phyloP scores from a whole-genome alignment of 192 early-diverging fungal genomes.

The Gamsiella multidivaricata region DNA sequence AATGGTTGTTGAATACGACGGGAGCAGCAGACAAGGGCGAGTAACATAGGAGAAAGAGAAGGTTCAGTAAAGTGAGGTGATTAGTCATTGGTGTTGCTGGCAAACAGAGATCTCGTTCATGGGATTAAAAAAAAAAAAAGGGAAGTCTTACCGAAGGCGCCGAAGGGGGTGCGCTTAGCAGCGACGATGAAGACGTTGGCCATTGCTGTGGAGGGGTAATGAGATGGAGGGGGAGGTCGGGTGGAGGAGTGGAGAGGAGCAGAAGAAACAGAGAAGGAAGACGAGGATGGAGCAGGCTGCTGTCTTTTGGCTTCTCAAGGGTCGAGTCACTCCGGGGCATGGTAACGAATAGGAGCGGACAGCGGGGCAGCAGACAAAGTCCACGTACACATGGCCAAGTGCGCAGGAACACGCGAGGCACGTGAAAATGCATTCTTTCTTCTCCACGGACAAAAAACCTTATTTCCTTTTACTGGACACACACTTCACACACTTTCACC shows the following conservation, averaged over 20 bases:
- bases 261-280: conserved; percentile 12
- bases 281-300: not conserved
- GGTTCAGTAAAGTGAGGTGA: not conserved
- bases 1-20: no score
- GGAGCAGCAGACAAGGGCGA: no score
- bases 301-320: no score
- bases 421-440: conserved; percentile 7
- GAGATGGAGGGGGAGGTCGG: not conserved
- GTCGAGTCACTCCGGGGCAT: not conserved
- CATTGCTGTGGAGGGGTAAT: conserved; percentile 41
- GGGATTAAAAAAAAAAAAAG: not conserved
- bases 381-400: not conserved
- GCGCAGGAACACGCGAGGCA: not conserved
- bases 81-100: conserved; percentile 22
- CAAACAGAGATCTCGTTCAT: no score
- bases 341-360: conserved; percentile 14
- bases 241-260: conserved; percentile 10
- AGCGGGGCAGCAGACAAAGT: conserved; percentile 3
- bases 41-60: not conserved
- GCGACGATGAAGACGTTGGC: conserved; percentile 81
- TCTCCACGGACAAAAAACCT: not conserved
- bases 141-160: conserved; percentile 77
- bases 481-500: not conserved
- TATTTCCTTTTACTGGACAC: no score
- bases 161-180: conserved; percentile 88